Base-by-base conservation (phyloP, 140 eudicot genomes). In the Stevia rebaudiana region DNA sequence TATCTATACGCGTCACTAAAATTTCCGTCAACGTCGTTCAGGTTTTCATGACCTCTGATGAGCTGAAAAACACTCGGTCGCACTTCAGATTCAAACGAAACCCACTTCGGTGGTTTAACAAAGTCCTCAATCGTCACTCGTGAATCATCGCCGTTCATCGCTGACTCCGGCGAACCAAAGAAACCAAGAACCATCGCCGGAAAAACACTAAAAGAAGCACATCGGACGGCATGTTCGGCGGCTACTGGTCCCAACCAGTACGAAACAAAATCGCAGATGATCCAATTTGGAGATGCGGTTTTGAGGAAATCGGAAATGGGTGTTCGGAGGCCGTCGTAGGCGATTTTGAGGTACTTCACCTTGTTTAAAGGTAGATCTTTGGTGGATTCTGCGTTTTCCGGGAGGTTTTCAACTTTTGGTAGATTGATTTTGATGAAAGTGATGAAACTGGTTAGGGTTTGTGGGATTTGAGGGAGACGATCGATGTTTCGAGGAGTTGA, bases 401-500 rank as follows among this genome's bases (percentile, higher is more conserved):
- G 81, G 31, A 83, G 79, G 22, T 63, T 68, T 4, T 55, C n/a
- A 3, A 54, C 36, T 25, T 48, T 71, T 6, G 86, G 83, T 2
- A 77, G 68, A 44, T 61, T 41, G 54, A 80, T 18, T 5, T 64
- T 35, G 16, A 80, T 36, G 41, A 83, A 63, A 5, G 10, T 30
- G 13, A 83, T 68, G 61, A 18, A 22, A 42, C 65, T 35, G 15
- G 57, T 30, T 8, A 80, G 54, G 50, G 71, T 42, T 31, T 66
- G 53, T 58, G 81, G 83, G 71, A 83, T 48, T 50, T 73, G 67
- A 9, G 83, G 86, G 49, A 83, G 78, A 39, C 82, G 82, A 3
- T 71, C 23, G 61, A 80, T 72, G 70, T 83, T 83, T 42, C 64
- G 51, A 1, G 86, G 79, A 12, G 86, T 74, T 19, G 86, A 83